Percentiles rank a stretch among this genome's conserved stretches.
Evolutionary conservation across 805 yeast species (phyloP).

Genomic region (Kodamaea neixiangensis): DNA sequence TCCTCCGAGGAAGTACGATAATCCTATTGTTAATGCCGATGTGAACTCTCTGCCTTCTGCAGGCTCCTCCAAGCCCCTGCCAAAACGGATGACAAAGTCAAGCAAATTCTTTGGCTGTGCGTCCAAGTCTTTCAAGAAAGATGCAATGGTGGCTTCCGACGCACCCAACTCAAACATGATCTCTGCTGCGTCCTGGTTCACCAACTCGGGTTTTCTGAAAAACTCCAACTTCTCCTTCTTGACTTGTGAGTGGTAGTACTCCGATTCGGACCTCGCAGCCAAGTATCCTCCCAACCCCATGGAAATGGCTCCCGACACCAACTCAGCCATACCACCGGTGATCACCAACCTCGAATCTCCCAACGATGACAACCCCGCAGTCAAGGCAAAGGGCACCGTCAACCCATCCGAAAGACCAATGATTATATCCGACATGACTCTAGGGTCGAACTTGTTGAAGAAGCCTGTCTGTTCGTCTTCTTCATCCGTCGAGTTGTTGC

Average conservation of each 20-base stretch:
- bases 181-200: conserved; percentile 80
- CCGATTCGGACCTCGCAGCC: conserved; percentile 89
- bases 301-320: conserved; percentile 93
- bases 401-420: conserved; percentile 95
- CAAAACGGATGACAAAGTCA: conserved; percentile 83
- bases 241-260: conserved; percentile 72
- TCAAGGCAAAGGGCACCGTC: conserved; percentile 97
- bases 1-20: conserved; percentile 88
- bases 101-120: conserved; percentile 75
- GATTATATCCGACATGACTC: conserved; percentile 90
- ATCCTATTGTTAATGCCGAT: conserved; percentile 87
- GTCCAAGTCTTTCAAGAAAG: conserved; percentile 78
- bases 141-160: conserved; percentile 68
- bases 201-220: conserved; percentile 61
- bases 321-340: conserved; percentile 97
- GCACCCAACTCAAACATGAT: conserved; percentile 74
- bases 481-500: conserved; percentile 23
- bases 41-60: conserved; percentile 87
- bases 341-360: conserved; percentile 90
- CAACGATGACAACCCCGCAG: conserved; percentile 90
- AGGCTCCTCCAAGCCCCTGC: conserved; percentile 94
- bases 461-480: conserved; percentile 35
- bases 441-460: conserved; percentile 70
- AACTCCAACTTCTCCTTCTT: conserved; percentile 67
- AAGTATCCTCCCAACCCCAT: conserved; percentile 98